Base-by-base conservation (phyloP, 306 rosid species). In the Abrus pulchellus region DNA sequence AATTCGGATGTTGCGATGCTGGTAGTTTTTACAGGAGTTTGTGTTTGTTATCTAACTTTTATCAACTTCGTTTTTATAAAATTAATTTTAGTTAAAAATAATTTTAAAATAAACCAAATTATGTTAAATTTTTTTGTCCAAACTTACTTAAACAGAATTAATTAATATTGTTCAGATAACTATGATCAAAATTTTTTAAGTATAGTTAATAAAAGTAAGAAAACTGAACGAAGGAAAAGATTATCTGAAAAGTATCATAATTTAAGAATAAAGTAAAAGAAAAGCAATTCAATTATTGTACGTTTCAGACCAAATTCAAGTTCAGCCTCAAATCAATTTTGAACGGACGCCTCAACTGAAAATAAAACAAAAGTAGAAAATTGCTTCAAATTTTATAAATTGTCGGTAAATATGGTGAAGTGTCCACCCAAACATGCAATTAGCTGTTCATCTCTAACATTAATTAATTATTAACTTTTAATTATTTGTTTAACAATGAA, bases 221-320 rank as follows among this genome's bases (percentile, higher is more conserved):
- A 59, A 5, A 0, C 3, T 12, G 27, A 52, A 20, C n/a, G 30
- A 53, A 53, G 9, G 5, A 5, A 10, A 32, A 33, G 44, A 13
- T 59, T 29, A 59, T 30, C 3, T 30, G n/a, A 10, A 11, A 60
- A 60, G 32, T 32, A 60, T 5, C 43, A 62, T 36, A 12, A 11
- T 60, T 13, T 12, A 7, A 34, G 69, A 11, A 63, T 6, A 63
- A 34, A 36, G 29, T 63, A 36, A 36, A 62, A 55, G 34, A 61
- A 61, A 61, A 61, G 27, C 4, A 61, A 34, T 12, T 61, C 45
- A 61, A 34, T 61, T 61, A 61, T 61, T 63, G 47, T 20, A 20
- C 20, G 20, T 9, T 63, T 7, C 30, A 13, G 36, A 36, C 45
- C 10, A 62, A 5, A 62, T 33, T 33, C 43, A 34, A 11, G 45